These are phyloP conservation scores for Scheffersomyces cryptocercus DNA, from an alignment of 1,139 yeast genomes.

Conservation along the genomic window DNA sequence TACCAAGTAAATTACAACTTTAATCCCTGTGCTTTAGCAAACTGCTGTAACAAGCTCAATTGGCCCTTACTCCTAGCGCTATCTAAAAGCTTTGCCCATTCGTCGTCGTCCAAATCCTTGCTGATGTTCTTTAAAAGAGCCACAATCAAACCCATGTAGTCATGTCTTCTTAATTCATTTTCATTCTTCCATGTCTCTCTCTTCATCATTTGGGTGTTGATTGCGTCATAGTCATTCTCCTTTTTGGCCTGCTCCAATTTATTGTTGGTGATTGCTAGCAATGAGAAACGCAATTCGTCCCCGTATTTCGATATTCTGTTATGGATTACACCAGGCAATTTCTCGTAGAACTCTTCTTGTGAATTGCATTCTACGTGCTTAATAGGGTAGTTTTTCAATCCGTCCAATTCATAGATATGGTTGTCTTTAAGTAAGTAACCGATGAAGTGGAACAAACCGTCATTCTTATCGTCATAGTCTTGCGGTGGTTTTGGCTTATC, in stretches of 20 bases:
- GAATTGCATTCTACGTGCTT: conserved; percentile 46
- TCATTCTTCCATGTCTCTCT: conserved; percentile 42
- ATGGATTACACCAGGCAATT: conserved; percentile 45
- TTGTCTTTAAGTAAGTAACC: conserved; percentile 54
- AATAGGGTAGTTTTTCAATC: conserved; percentile 61
- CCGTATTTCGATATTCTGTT: conserved; percentile 50
- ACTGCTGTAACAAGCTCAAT: conserved; percentile 8
- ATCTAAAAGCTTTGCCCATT: conserved; percentile 44
- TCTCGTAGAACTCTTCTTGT: conserved; percentile 43
- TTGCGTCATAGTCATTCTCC: conserved; percentile 36
- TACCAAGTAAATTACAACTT: neutral
- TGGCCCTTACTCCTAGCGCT: conserved; percentile 29
- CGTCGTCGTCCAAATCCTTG: conserved; percentile 35
- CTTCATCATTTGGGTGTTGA: conserved; percentile 31
- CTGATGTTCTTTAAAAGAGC: conserved; percentile 46
- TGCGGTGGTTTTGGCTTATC: conserved; percentile 34
- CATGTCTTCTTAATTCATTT: conserved; percentile 53
- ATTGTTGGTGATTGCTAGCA: conserved; percentile 57
- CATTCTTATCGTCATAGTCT: conserved; percentile 42
- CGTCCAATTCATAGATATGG: conserved; percentile 65
- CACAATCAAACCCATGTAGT: conserved; percentile 54
- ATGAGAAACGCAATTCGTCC: conserved; percentile 58
- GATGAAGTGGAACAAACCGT: conserved; percentile 64
- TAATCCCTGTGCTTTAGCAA: conserved; percentile 1
- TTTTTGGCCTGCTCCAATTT: conserved; percentile 39